A percentile compares a stretch with the other conserved stretches of the same genome.
Conservation (phyloP, 345 rosid genomes). For the Salix exigua region DNA sequence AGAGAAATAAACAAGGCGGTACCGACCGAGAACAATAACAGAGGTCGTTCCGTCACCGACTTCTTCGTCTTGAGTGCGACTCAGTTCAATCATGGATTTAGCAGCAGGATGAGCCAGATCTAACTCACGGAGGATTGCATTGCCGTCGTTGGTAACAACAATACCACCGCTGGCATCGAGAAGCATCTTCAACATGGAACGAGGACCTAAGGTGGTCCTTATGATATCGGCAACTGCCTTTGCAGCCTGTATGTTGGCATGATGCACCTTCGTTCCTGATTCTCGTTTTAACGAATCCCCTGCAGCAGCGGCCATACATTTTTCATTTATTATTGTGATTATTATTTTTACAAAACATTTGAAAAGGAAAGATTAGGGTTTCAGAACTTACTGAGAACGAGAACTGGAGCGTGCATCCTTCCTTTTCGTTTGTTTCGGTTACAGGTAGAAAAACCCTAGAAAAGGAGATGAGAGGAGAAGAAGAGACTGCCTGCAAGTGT, state of each 20-base stretch:
- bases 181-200: conserved; percentile 96
- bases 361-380: neutral
- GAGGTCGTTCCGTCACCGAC: conserved; percentile 99
- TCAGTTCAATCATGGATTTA: conserved; percentile 96
- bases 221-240: conserved; percentile 92
- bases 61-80: conserved; percentile 96
- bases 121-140: conserved; percentile 86
- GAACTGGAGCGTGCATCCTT: conserved; percentile 71
- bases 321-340: neutral
- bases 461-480: neutral
- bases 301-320: conserved; percentile 21
- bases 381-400: conserved; percentile 69
- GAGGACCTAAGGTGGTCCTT: conserved; percentile 94
- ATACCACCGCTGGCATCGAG: conserved; percentile 92
- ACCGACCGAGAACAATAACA: conserved; percentile 95
- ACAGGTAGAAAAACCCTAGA: neutral
- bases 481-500: neutral
- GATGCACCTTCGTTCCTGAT: conserved; percentile 87
- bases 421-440: neutral
- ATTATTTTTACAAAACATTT: no score
- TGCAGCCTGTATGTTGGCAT: conserved; percentile 86
- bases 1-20: neutral
- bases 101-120: conserved; percentile 97
- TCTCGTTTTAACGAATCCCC: conserved; percentile 96
- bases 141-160: conserved; percentile 93